phyloP scores from a whole-genome alignment of 805 yeast genomes.

The Cyberlindnera saturnus region DNA sequence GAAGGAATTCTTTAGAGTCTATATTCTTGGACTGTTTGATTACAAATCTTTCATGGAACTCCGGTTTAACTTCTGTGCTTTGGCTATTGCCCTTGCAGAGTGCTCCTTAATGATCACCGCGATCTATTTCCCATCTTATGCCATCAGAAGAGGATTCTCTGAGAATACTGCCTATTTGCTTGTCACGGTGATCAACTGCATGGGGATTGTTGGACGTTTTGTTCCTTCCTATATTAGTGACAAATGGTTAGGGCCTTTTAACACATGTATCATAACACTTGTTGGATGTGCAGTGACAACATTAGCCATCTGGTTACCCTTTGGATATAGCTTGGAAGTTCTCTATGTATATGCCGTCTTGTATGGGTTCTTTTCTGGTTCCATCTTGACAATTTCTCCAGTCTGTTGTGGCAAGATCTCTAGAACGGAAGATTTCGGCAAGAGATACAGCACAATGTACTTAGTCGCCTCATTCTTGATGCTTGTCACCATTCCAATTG shows the following conservation, averaged over 20 bases:
- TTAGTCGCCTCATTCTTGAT: conserved; percentile 48
- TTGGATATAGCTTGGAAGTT: conserved; percentile 28
- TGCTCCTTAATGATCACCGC: conserved; percentile 29
- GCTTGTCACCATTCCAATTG: conserved; percentile 41
- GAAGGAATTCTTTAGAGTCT: not conserved
- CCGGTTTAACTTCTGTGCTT: conserved; percentile 36
- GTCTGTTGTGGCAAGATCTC: conserved; percentile 55
- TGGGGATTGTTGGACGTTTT: conserved; percentile 39
- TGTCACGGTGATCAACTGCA: conserved; percentile 39
- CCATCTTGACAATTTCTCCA: conserved; percentile 48
- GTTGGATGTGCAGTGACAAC: conserved; percentile 26
- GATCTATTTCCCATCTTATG: conserved; percentile 47
- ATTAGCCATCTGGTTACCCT: conserved; percentile 35
- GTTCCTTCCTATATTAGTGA: conserved; percentile 38
- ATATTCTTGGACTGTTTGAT: conserved; percentile 18
- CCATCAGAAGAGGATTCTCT: conserved; percentile 39
- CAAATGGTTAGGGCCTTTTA: conserved; percentile 40
- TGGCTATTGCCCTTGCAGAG: conserved; percentile 35
- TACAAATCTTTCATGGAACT: conserved; percentile 34
- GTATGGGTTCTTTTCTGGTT: conserved; percentile 49
- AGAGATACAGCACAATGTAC: conserved; percentile 50
- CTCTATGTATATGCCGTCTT: conserved; percentile 38
- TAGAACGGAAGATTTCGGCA: conserved; percentile 46
- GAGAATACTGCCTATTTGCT: conserved; percentile 35
- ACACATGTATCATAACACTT: conserved; percentile 36